Base-by-base conservation (phyloP, 2,329 filamentous ascomycete species). In the Penicillium sp. region DNA sequence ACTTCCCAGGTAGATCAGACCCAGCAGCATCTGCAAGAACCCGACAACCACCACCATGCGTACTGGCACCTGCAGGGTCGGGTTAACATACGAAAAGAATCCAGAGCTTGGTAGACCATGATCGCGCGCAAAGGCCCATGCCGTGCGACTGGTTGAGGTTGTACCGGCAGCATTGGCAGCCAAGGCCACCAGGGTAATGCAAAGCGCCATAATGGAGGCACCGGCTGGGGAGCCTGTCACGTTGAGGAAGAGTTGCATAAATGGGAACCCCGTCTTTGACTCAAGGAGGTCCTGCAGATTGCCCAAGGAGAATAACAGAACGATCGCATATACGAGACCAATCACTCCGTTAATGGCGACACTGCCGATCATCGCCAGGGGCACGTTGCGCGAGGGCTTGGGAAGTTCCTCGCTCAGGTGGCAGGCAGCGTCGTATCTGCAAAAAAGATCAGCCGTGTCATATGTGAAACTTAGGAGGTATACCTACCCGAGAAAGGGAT, bases 121-220 rank as follows among this genome's bases (percentile, higher is more conserved):
- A 60, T 83, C 81, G 4, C 81, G 73, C 9, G 81, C 79, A 61
- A 83, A 82, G 18, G 77, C 79, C 80, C 80, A 82, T 55, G 61
- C 59, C 6, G 61, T 63, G 29, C 59, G 61, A 41, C 61, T 63
- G 2, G 61, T 60, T 14, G 61, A 62, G 14, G 61, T 63, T 23
- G 57, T 48, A 18, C 61, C 51, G 26, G 61, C 61, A 7, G 61
- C 57, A 46, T 63, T 63, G 4, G 61, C 61, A n/a, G 61, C 61
- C 18, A 51, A 22, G 1, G 61, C 61, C 12, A 56, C 46, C 15
- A 62, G 22, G 4, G 53, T 58, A 27, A 63, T 54, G 14, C 51
- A 57, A 12, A 63, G 35, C 6, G 57, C 41, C 25, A 63, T 47
- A 3, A 63, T 43, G 0, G 61, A 60, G 8, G 59, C 57, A 20